A percentile compares a stretch with the other conserved stretches of the same genome.
These are phyloP conservation scores for Cicer yamashitae DNA, from an alignment of 306 rosid species.

Conservation along the genomic window DNA sequence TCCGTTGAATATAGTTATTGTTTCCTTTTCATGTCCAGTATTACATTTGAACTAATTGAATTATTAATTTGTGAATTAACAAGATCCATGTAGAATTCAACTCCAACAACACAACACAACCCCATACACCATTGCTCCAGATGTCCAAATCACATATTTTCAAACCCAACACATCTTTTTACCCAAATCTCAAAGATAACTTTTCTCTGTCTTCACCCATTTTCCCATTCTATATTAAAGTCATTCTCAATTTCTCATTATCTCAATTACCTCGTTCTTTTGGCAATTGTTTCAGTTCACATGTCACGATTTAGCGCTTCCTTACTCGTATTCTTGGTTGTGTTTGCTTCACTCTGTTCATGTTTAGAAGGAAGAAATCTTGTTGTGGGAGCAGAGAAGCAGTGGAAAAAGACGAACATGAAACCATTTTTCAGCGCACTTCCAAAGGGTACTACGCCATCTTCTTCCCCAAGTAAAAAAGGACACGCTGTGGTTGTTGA, in stretches of 20 bases:
- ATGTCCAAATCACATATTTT: conserved; percentile 15
- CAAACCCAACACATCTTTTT: conserved; percentile 25
- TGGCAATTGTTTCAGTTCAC: neutral
- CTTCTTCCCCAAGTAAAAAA: conserved; percentile 73
- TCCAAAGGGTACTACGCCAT: conserved; percentile 75
- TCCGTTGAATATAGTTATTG: too few relatives aligned
- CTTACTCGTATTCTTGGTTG: conserved; percentile 47
- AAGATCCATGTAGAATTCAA: too few relatives aligned
- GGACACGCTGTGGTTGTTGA: conserved; percentile 59
- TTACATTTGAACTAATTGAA: too few relatives aligned
- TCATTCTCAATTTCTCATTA: neutral
- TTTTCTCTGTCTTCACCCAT: neutral
- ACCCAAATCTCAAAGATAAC: neutral
- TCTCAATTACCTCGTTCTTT: neutral
- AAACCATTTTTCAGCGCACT: conserved; percentile 53
- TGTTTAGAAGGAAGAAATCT: conserved; percentile 59
- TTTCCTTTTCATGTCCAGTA: too few relatives aligned
- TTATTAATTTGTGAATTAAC: too few relatives aligned
- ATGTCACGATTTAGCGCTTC: conserved; percentile 61
- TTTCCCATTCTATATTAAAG: neutral
- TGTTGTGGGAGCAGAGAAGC: conserved; percentile 22
- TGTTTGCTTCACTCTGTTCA: conserved; percentile 48
- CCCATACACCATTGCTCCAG: too few relatives aligned
- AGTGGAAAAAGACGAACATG: conserved; percentile 6
- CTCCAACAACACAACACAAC: too few relatives aligned